These are phyloP conservation scores for Inga leiocalycina DNA, from an alignment of 306 rosid genomes.

Conservation along the genomic window DNA sequence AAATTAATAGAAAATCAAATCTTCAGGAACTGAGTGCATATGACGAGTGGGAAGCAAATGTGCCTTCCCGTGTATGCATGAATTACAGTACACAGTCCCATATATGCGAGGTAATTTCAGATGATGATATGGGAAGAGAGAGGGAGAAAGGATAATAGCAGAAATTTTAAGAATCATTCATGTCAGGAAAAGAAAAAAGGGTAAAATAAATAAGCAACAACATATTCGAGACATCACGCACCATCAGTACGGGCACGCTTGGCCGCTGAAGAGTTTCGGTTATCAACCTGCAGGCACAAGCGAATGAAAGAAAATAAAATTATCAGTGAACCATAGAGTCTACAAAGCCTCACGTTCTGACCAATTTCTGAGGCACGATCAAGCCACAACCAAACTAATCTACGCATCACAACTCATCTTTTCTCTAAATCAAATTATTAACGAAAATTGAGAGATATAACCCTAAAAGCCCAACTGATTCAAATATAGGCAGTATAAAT, in stretches of 20 bases:
- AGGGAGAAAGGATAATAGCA: not conserved
- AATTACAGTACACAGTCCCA: conserved; percentile 8
- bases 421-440: not conserved
- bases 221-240: conserved; percentile 24
- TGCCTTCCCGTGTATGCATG: not conserved
- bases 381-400: conserved; percentile 12
- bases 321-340: not conserved
- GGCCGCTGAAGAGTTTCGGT: conserved; percentile 91
- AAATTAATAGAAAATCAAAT: not conserved
- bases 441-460: conserved; percentile 13
- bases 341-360: not conserved
- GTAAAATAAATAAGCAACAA: not conserved
- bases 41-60: not conserved
- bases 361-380: not conserved
- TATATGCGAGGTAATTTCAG: not conserved
- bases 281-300: conserved; percentile 68
- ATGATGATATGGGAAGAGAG: not conserved
- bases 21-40: conserved; percentile 4
- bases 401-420: not conserved
- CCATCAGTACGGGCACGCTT: conserved; percentile 99
- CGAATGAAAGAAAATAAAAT: not conserved
- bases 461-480: conserved; percentile 21
- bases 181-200: not conserved
- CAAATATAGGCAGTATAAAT: not conserved
- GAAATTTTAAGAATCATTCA: conserved; percentile 6